Evolutionary conservation across 2,329 filamentous ascomycete species (phyloP), one percentile per base, ranked within the genome.

Genomic region (Leptosphaerulina australis): DNA sequence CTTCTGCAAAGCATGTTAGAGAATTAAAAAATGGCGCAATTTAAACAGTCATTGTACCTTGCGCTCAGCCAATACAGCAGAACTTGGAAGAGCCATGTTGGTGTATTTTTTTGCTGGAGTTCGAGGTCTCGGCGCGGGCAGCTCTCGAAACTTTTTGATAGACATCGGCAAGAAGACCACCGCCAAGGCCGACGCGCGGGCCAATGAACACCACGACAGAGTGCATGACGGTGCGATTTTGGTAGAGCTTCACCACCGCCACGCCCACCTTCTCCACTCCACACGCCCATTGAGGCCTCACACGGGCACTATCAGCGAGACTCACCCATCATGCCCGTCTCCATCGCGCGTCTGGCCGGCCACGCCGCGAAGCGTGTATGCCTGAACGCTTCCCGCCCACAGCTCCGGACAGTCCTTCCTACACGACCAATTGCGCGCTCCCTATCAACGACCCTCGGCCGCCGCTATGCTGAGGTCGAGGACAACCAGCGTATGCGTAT

Each of bases 341-440:
- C 85, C 66, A 79, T 91, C 71, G 84, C 84, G 77, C 85, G 88
- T 76, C 81, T 91, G 71, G 87, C 86, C 74, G 82, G 85, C 81
- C 83, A 81, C 76, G 81, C 83, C 74, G 86, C 86, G 75, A 86
- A 83, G 77, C 85, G 86, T 66, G 77, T 88, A 65, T 85, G 81
- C 71, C 75, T 85, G 62, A 55, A 58, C 56, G 80, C 79, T 72
- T 77, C 80, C 70, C 79, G 77, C 68, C 73, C 72, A 58, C 67
- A 68, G 72, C 62, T 71, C 63, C 69, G 71, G 60, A 47, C 59
- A 22, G 65, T 64, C 64, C 58, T 60, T 65, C 64, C 69, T 65
- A 58, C 71, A 69, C 72, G 74, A 63, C 71, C 76, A 64, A 71
- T 77, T 74, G 75, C 78, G 63, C 82, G 88, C 61, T 78, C 82